Evolutionary conservation across 352 stramenopile species (phyloP).

Genomic region (Poterioochromonas sp.): DNA sequence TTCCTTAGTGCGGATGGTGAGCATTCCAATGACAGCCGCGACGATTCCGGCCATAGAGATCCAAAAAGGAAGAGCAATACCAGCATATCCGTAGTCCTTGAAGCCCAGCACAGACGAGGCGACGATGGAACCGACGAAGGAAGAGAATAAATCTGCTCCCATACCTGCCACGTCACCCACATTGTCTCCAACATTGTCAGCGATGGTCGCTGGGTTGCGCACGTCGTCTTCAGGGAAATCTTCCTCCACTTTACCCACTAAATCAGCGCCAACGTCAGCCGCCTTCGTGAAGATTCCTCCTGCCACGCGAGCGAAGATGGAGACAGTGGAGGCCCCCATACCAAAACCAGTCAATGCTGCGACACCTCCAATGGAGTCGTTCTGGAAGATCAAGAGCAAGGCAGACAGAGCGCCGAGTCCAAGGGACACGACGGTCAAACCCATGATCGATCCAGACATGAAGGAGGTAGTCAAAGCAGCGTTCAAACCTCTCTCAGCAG

Average conservation of each 20-base stretch:
- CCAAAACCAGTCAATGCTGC: constrained; percentile 28
- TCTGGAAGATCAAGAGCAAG: constrained; percentile 62
- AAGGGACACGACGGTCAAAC: constrained; percentile 82
- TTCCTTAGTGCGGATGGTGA: constrained; percentile 53
- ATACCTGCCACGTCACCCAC: constrained; percentile 93
- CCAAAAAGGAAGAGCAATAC: constrained; percentile 58
- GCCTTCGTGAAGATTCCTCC: constrained; percentile 98
- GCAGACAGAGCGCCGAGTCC: constrained; percentile 72
- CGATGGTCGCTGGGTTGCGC: constrained; percentile 91
- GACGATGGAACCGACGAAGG: constrained; percentile 58
- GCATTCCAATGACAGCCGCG: constrained; percentile 53
- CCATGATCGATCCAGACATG: constrained; percentile 85
- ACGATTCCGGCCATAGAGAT: constrained; percentile 55
- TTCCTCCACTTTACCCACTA: constrained; percentile 85
- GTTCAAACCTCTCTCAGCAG: constrained; percentile 69
- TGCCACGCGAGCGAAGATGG: constrained; percentile 53
- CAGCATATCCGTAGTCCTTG: constrained; percentile 43
- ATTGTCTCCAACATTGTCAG: constrained; percentile 96
- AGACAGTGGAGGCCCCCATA: constrained; percentile 32
- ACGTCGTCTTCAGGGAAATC: constrained; percentile 87
- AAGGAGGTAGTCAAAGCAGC: constrained; percentile 86
- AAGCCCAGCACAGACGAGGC: constrained; percentile 52
- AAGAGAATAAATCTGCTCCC: constrained; percentile 81
- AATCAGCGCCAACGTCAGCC: constrained; percentile 90
- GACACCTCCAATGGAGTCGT: constrained; percentile 10